Evolutionary conservation across 1,284 basidiomycete species (phyloP).

Genomic region (Coniferiporia weirii): DNA sequence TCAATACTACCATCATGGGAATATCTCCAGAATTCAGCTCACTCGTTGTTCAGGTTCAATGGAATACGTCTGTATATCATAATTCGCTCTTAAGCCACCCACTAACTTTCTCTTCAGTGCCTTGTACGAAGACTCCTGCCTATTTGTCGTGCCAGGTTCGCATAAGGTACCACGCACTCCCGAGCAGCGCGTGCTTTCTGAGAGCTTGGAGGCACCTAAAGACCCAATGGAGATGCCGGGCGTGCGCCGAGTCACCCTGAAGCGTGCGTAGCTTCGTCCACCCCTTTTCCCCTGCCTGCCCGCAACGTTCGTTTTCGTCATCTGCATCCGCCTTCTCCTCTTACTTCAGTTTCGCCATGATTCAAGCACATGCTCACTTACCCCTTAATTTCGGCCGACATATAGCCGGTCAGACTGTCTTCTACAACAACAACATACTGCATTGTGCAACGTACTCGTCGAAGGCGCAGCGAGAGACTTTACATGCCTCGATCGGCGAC

Average conservation of each 20-base stretch:
- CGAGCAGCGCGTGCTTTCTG: slow-evolving; percentile 56
- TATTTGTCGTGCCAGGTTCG: slow-evolving; percentile 70
- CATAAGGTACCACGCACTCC: slow-evolving; percentile 57
- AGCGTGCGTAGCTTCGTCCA: slow-evolving; percentile 38
- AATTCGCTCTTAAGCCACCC: neutral
- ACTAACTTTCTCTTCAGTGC: slow-evolving; percentile 38
- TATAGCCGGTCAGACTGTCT: slow-evolving; percentile 69
- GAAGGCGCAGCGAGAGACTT: slow-evolving; percentile 52
- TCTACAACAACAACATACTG: slow-evolving; percentile 80
- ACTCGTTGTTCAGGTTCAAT: slow-evolving; percentile 54
- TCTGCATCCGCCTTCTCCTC: neutral
- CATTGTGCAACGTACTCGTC: slow-evolving; percentile 68
- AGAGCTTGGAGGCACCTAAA: slow-evolving; percentile 46
- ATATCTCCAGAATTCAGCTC: neutral
- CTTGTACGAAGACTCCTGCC: slow-evolving; percentile 68
- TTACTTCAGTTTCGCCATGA: neutral
- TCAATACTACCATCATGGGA: neutral
- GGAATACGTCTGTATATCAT: slow-evolving; percentile 62
- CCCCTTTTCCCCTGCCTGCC: neutral
- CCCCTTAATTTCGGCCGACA: neutral
- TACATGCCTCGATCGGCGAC: slow-evolving; percentile 73
- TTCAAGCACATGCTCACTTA: neutral
- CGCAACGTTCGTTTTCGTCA: slow-evolving; percentile 23
- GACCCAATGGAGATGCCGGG: slow-evolving; percentile 70
- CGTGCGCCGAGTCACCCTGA: slow-evolving; percentile 51